Conservation (phyloP, 2,329 filamentous ascomycete species). For the Macrophomina phaseolina region DNA sequence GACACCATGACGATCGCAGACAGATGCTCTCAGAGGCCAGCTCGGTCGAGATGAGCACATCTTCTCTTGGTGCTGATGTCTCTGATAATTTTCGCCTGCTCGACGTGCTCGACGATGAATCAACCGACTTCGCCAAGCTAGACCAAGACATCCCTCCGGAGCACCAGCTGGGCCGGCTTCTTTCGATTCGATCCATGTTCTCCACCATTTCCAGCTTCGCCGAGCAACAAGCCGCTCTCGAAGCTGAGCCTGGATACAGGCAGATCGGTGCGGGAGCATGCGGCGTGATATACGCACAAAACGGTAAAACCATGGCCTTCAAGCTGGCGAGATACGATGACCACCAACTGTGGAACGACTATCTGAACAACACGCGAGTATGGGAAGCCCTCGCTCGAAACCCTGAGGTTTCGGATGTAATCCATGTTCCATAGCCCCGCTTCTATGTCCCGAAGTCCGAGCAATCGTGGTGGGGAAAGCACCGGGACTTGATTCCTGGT, state of each 20-base stretch:
- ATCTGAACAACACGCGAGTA: slow-evolving; percentile 6
- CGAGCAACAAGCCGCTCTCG: neutral
- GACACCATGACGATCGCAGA: neutral
- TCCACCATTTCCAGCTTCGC: neutral
- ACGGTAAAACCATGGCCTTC: slow-evolving; percentile 8
- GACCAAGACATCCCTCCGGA: neutral
- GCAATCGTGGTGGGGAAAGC: neutral
- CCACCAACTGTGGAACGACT: slow-evolving; percentile 29
- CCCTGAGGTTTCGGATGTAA: neutral
- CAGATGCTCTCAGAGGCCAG: neutral
- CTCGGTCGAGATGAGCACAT: neutral
- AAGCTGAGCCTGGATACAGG: neutral
- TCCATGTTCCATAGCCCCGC: neutral
- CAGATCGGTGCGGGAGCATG: slow-evolving; percentile 27
- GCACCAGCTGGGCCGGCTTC: neutral
- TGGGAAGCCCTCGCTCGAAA: neutral
- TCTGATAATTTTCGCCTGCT: neutral
- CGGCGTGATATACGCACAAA: slow-evolving; percentile 23
- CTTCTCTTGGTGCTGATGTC: neutral
- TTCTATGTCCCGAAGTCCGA: neutral
- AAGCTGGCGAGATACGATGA: slow-evolving; percentile 25
- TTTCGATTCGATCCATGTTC: neutral
- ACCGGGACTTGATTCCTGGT: neutral
- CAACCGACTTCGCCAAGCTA: neutral
- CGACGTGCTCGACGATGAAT: neutral